Base-by-base conservation (phyloP, 768 basidiomycete species). In the Clavaria fumosa region DNA sequence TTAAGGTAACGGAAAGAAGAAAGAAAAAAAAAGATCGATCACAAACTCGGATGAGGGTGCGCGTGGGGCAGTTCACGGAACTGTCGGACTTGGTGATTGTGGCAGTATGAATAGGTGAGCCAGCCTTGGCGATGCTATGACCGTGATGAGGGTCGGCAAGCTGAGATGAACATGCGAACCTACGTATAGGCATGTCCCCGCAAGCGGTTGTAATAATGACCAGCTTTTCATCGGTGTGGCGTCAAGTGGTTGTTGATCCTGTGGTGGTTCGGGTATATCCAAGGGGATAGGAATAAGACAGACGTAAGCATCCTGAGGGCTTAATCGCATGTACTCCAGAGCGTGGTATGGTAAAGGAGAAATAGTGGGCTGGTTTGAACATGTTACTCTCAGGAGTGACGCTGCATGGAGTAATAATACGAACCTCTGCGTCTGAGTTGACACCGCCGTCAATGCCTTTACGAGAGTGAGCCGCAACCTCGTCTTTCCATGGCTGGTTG, bases 91-190 rank as follows among this genome's bases (percentile, higher is more conserved):
- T 95, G 78, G 36, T 75, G 70, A 56, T 90, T 84, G 62, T 99
- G 90, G 62, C 93, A 89, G 57, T 84, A 95, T 34, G 86, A 78
- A 60, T 97, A 97, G 24, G 90, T 97, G 64, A 96, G 97, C 90
- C 90, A 95, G 26, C 78, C 75, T 64, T 88, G 83, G 47, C 74
- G 74, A 53, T 79, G 75, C 79, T 88, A 61, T 44, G 38, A 47
- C 42, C 51, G 34, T 32, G 41, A 45, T 53, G 60, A 58, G 54
- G 55, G 48, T 45, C 49, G 38, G 37, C 31, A 30, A 40, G 34
- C 27, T 41, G 47, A 52, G 50, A 44, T 45, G 46, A 50, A 48
- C 42, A 48, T 46, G 47, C 43, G 40, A 45, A 66, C 80, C 53
- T 63, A 88, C 85, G 59, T 88, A 89, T 57, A 90, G 71, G 58